Evolutionary conservation across 73 alveolate species (phyloP).

Genomic region (Paramecium tetraurelia): DNA sequence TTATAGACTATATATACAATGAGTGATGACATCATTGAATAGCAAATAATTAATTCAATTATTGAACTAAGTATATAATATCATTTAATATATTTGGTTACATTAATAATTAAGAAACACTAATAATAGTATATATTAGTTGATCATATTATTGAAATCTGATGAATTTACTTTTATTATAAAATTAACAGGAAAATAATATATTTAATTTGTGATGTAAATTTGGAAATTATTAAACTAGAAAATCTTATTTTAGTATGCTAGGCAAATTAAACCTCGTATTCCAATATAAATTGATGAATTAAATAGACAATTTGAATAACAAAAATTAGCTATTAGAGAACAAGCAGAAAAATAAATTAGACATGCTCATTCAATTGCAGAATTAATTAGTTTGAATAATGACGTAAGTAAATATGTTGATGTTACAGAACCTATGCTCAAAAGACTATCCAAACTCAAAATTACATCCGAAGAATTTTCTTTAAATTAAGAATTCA

Average conservation of each 20-base stretch:
- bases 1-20: neutral
- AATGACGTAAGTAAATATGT: neutral
- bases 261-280: neutral
- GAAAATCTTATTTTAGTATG: neutral
- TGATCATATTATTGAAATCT: neutral
- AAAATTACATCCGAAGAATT: neutral
- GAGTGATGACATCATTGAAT: neutral
- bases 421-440: neutral
- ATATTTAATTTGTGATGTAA: constrained; percentile 1
- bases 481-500: neutral
- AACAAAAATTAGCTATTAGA: neutral
- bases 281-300: neutral
- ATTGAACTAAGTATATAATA: neutral
- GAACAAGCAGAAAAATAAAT: neutral
- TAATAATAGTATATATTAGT: too few species aligned
- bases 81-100: too few species aligned
- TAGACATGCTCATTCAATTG: constrained; percentile 30
- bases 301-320: neutral
- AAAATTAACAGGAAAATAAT: neutral
- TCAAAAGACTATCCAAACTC: neutral
- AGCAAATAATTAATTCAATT: neutral
- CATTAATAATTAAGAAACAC: neutral
- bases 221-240: neutral
- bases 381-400: neutral
- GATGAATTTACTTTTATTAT: neutral